A percentile compares a stretch with the other conserved stretches of the same genome.
These are phyloP conservation scores for Leishmania braziliensis DNA, from an alignment of 208 protist species.

Conservation along the genomic window DNA sequence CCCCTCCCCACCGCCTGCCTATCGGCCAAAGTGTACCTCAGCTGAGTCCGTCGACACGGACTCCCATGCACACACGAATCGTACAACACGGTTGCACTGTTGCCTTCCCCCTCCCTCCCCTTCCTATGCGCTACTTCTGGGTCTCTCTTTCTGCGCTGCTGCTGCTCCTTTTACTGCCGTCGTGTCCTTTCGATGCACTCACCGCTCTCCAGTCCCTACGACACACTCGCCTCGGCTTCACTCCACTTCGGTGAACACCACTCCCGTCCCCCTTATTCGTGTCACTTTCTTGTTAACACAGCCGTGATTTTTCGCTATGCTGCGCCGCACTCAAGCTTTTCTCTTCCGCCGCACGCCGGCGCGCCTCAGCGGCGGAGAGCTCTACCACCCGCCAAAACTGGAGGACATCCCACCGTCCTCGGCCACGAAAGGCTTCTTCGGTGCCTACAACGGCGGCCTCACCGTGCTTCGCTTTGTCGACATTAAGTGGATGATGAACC, in stretches of 20 bases:
- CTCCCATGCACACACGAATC: neutral
- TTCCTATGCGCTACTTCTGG: neutral
- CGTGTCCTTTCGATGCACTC: neutral
- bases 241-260: neutral
- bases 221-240: neutral
- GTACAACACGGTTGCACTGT: neutral
- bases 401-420: constrained; percentile 71
- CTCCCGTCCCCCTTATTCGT: neutral
- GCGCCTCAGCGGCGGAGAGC: constrained; percentile 75
- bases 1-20: neutral
- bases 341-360: constrained; percentile 77
- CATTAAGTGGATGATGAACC: constrained; percentile 93
- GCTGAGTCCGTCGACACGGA: neutral
- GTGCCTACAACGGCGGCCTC: constrained; percentile 68
- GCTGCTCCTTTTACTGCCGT: neutral
- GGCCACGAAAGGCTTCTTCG: constrained; percentile 78
- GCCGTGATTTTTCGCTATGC: constrained; percentile 47
- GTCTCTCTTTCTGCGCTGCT: neutral
- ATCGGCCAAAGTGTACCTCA: neutral
- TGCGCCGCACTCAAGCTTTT: constrained; percentile 70
- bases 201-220: neutral
- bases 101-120: neutral
- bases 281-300: neutral
- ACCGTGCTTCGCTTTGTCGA: constrained; percentile 76
- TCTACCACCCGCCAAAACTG: constrained; percentile 84